Base-by-base conservation (phyloP, 257 asterid genomes). In the Ballota nigra region DNA sequence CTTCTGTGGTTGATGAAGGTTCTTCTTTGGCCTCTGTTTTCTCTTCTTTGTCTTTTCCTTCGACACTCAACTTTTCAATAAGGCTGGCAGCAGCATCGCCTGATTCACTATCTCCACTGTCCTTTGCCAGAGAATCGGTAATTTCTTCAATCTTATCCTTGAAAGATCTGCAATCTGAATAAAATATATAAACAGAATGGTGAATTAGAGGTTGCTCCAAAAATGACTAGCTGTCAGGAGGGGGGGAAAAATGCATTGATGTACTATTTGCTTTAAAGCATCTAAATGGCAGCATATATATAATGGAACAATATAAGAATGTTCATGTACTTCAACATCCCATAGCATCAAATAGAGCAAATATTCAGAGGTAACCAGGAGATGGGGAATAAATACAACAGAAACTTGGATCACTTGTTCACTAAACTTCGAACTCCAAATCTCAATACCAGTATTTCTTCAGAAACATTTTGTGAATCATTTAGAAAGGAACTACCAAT, bases 131-230 rank as follows among this genome's bases (percentile, higher is more conserved):
- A 60, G 96, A 85, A 74, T 91, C 92, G 8, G 92, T 83, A 72
- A 93, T 79, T 66, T 89, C 91, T 79, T 82, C 89, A 47, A 89
- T 81, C 82, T 75, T 85, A 24, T 90, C 93, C 79, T 87, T 88
- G 78, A 90, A 92, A 22, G 86, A 16, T 67, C 84, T 86, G 96
- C 96, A 90, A 78, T 90, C 98, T 92, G 85, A 69, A 43, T 9
- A 6, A n/a, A 60, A 62, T 3, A 68, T 9, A 40, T 55, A 70
- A n/a, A 70, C 1, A 24, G 6, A 45, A 62, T 8, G 10, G 23
- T 18, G 19, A 9, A 41, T 64, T 53, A 60, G 38, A 23, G 18
- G 58, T 23, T 15, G 26, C 62, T 63, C 45, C 15, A 15, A 26
- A n/a, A 52, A 0, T 33, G 51, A 18, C 20, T 19, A 24, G 51